Conservation (phyloP, 306 rosid genomes). For the Vigna radiata region DNA sequence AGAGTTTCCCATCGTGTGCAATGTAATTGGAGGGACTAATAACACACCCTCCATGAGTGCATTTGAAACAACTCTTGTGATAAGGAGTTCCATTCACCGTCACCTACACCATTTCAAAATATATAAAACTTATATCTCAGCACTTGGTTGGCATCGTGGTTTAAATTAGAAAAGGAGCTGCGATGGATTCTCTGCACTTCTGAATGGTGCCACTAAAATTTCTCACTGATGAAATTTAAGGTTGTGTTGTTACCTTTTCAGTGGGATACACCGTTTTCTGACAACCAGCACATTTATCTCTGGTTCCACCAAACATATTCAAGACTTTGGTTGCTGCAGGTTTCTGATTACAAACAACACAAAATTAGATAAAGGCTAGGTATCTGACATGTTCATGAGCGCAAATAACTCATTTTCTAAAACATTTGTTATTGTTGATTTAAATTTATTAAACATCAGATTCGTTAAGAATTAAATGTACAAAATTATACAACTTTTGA, state of each 20-base stretch:
- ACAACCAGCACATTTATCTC: slow-evolving; percentile 87
- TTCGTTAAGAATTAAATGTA: not conserved
- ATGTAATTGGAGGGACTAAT: slow-evolving; percentile 93
- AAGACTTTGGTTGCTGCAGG: slow-evolving; percentile 64
- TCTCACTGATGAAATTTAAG: not conserved
- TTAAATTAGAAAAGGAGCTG: not conserved
- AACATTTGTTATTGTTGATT: not conserved
- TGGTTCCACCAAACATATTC: slow-evolving; percentile 82
- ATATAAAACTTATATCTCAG: not conserved
- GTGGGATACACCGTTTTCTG: slow-evolving; percentile 84
- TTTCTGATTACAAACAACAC: slow-evolving; percentile 56
- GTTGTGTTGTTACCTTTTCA: slow-evolving; percentile 64
- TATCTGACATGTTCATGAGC: not conserved
- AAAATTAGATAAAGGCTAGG: slow-evolving; percentile 25
- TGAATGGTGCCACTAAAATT: not conserved
- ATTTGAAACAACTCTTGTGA: slow-evolving; percentile 91
- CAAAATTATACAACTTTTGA: not conserved
- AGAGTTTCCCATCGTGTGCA: slow-evolving; percentile 89
- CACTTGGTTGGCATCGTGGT: slow-evolving; percentile 1
- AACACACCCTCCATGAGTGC: slow-evolving; percentile 87
- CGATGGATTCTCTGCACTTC: not conserved
- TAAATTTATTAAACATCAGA: not conserved
- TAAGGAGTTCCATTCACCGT: slow-evolving; percentile 87
- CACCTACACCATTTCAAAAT: slow-evolving; percentile 54
- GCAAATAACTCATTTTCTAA: not conserved